Conservation (phyloP, 169 alveolate species). For the Amoebophrya sp. region DNA sequence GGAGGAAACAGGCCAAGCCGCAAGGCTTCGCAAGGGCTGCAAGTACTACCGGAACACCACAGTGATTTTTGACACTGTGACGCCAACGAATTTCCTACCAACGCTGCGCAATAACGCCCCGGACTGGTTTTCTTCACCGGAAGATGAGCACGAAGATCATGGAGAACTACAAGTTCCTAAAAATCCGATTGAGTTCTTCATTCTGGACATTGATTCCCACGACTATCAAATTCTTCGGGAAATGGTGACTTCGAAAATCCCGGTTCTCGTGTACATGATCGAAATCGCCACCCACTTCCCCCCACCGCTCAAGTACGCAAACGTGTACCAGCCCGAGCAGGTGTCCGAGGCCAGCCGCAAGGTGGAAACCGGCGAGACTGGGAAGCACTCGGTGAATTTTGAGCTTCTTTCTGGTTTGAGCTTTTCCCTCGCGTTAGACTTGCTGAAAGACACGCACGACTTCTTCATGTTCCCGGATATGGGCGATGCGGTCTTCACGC, state of each 20-base stretch:
- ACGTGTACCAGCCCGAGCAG: neutral
- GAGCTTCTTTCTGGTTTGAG: neutral
- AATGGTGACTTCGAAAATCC: neutral
- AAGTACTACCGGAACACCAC: no score
- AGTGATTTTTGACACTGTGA: no score
- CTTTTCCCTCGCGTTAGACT: neutral
- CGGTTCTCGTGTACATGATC: neutral
- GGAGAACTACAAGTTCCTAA: no score
- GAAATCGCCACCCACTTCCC: constrained; percentile 22
- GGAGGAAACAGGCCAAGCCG: no score
- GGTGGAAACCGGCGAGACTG: neutral
- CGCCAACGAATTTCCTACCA: no score
- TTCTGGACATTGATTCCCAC: neutral
- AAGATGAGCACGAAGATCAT: no score
- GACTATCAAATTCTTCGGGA: neutral
- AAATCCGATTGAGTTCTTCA: neutral
- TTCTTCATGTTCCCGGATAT: neutral
- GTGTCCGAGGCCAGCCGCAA: neutral
- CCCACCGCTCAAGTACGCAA: neutral
- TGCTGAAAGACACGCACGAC: constrained; percentile 18
- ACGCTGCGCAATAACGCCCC: no score
- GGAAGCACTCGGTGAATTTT: neutral
- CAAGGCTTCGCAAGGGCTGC: no score
- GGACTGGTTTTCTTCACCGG: no score
- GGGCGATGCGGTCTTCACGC: neutral